These are phyloP conservation scores for Allantophomopsis cytisporea DNA, from an alignment of 2,329 filamentous ascomycete species.

Conservation along the genomic window DNA sequence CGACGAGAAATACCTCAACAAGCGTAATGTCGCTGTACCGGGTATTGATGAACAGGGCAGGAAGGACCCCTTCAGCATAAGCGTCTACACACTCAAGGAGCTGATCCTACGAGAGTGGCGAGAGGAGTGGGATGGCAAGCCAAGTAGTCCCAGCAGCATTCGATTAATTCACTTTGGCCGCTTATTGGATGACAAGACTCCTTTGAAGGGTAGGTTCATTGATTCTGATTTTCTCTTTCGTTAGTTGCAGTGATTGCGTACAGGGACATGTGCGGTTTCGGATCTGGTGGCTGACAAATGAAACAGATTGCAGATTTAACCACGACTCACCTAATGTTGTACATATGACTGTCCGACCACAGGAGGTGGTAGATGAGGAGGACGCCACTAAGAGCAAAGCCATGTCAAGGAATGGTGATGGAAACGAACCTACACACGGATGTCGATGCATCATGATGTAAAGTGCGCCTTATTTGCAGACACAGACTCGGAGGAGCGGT, in stretches of 20 bases:
- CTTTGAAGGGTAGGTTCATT: conserved; percentile 57
- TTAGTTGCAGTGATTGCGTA: not conserved
- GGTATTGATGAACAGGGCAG: conserved; percentile 43
- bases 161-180: conserved; percentile 86
- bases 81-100: conserved; percentile 87
- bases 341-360: conserved; percentile 87
- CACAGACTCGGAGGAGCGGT: not conserved
- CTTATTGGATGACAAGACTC: conserved; percentile 77
- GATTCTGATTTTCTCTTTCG: not conserved
- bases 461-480: conserved; percentile 2
- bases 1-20: conserved; percentile 71
- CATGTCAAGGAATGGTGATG: conserved; percentile 30
- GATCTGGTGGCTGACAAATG: not conserved
- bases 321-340: conserved; percentile 67
- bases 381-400: conserved; percentile 17
- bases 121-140: conserved; percentile 79
- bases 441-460: conserved; percentile 54
- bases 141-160: conserved; percentile 78
- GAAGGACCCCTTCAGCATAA: conserved; percentile 77
- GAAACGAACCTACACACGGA: conserved; percentile 39
- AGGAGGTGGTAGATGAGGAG: conserved; percentile 69
- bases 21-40: conserved; percentile 66
- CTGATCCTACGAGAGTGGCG: conserved; percentile 89
- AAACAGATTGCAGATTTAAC: conserved; percentile 65
- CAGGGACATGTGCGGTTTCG: not conserved